Base-by-base conservation (phyloP, 2,329 filamentous ascomycete genomes). In the Aureobasidium uvarum region DNA sequence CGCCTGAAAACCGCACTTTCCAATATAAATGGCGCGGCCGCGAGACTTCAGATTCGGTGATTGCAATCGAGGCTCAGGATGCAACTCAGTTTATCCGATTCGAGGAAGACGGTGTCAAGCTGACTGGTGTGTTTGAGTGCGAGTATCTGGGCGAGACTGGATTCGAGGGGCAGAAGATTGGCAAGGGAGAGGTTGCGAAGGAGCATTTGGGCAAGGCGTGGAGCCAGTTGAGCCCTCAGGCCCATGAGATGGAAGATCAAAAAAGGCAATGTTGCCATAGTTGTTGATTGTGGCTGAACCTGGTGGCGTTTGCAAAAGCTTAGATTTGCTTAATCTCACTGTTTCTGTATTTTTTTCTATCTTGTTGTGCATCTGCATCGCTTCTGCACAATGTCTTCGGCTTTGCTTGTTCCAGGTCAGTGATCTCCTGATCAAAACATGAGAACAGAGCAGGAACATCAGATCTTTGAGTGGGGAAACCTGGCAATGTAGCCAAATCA, bases 21-120 rank as follows among this genome's bases (percentile, higher is more conserved):
- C 60, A 63, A 48, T 63, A 63, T 14, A 63, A 63, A 38, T 63
- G 60, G 60, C 46, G 60, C 1, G 60, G 60, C 5, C 41, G 60
- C n/a, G 60, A 63, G 33, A 25, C 25, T 33, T 48, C 46, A 5
- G 60, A 63, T 48, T n/a, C 20, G 10, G 48, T 23, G 14, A 63
- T 63, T 25, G 11, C 23, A 11, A 25, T 54, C 38, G 60, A 63
- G 13, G 60, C 60, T 1, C 36, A 63, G 1, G 18, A 54, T 1
- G 48, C 48, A 1, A 63, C 48, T 10, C 60, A 63, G 13, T 63
- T 50, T 8, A 45, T 63, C 48, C 54, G 31, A 31, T 63, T 63
- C 38, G 60, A 45, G 23, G 48, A 63, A 33, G 38, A 54, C 3
- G 60, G 60, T 8, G 39, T 52, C 1, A 38, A 33, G 14, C n/a